Evolutionary conservation across 2,329 filamentous ascomycete genomes (phyloP).

Genomic region (Microsporum audouinii): DNA sequence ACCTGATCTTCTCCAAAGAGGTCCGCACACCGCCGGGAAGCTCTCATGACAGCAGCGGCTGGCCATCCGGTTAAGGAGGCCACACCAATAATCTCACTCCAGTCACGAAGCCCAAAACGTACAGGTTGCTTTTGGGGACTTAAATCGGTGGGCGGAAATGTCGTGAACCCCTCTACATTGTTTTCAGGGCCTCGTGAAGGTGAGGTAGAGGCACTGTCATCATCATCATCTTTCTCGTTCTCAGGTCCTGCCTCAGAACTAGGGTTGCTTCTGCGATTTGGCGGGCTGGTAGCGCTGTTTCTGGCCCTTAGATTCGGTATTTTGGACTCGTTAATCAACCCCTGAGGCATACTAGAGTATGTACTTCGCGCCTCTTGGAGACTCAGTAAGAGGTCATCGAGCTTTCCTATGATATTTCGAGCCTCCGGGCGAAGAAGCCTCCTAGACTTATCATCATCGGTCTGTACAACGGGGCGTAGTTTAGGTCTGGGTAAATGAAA

Average conservation of each 20-base stretch:
- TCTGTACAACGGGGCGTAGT: slow-evolving; percentile 45
- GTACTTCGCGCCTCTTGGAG: slow-evolving; percentile 57
- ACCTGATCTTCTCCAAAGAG: slow-evolving; percentile 64
- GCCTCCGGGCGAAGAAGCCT: slow-evolving; percentile 55
- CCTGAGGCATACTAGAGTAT: slow-evolving; percentile 22
- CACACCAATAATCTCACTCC: slow-evolving; percentile 72
- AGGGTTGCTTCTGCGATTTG: not conserved
- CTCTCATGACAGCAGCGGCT: slow-evolving; percentile 51
- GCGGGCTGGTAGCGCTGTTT: not conserved
- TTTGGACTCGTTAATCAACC: not conserved
- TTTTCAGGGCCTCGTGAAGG: not conserved
- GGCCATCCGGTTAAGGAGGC: slow-evolving; percentile 66
- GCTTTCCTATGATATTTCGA: slow-evolving; percentile 55
- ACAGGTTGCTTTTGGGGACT: not conserved
- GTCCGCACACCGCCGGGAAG: slow-evolving; percentile 60
- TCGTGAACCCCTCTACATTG: not conserved
- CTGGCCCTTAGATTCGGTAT: not conserved
- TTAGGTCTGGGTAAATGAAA: slow-evolving; percentile 16
- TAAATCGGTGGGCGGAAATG: not conserved
- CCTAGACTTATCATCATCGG: slow-evolving; percentile 59
- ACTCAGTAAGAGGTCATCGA: slow-evolving; percentile 59
- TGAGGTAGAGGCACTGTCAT: not conserved
- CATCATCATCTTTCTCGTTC: not conserved
- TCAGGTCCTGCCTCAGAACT: not conserved
- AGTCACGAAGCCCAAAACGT: slow-evolving; percentile 50